phyloP scores from a whole-genome alignment of 805 yeast genomes.

The Spathaspora hagerdaliae region DNA sequence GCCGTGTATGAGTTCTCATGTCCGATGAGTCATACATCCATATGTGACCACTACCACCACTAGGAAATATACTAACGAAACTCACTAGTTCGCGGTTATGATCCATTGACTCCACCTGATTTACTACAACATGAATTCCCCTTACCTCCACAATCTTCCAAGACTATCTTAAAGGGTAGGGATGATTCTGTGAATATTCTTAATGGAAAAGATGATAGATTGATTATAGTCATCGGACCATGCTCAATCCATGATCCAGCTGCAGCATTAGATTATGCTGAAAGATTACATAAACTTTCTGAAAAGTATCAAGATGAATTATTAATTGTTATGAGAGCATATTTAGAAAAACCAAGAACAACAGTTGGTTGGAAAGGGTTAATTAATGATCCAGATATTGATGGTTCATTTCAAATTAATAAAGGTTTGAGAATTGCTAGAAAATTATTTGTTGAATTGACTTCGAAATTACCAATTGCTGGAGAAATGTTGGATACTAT shows the following conservation, averaged over 20 bases:
- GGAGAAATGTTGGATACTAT: conserved; percentile 98
- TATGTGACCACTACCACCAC: no score
- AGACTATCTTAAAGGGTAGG: conserved; percentile 72
- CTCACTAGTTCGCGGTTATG: conserved; percentile 64
- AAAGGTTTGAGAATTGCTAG: conserved; percentile 90
- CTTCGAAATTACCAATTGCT: conserved; percentile 85
- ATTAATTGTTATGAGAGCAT: conserved; percentile 92
- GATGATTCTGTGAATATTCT: conserved; percentile 68
- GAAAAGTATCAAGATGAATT: conserved; percentile 70
- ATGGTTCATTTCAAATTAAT: conserved; percentile 88
- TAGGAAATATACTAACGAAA: no score
- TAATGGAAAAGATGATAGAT: conserved; percentile 80
- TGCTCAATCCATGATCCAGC: conserved; percentile 94
- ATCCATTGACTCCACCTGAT: conserved; percentile 94
- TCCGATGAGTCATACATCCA: no score
- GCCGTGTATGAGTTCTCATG: no score
- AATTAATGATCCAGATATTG: conserved; percentile 95
- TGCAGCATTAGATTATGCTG: conserved; percentile 88
- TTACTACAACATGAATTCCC: conserved; percentile 83
- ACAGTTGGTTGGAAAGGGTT: conserved; percentile 99
- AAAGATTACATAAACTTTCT: conserved; percentile 53
- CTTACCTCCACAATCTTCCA: conserved; percentile 53
- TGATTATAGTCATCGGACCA: conserved; percentile 90
- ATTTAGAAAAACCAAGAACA: conserved; percentile 96
- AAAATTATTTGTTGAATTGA: conserved; percentile 78